phyloP scores from a whole-genome alignment of 495 filamentous ascomycete genomes.

The Tetracladium marchalianum region DNA sequence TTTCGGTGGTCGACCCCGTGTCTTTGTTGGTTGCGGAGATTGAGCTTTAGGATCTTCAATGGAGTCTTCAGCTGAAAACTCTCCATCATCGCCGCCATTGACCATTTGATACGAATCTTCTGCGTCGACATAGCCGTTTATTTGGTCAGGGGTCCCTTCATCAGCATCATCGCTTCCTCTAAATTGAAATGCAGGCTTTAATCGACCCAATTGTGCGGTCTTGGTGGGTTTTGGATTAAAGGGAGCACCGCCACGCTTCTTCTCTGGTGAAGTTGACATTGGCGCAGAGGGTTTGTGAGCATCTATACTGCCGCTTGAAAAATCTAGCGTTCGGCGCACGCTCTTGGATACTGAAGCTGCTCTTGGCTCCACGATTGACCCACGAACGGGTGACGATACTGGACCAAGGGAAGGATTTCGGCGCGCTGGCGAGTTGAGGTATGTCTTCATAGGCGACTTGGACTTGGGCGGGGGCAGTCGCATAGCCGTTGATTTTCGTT shows the following conservation, averaged over 20 bases:
- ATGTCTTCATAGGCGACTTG: constrained; percentile 24
- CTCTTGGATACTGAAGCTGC: constrained; percentile 2
- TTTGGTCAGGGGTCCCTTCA: no score
- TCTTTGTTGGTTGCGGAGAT: constrained; percentile 25
- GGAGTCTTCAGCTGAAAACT: constrained; percentile 5
- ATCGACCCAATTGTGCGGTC: not conserved
- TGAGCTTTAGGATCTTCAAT: no score
- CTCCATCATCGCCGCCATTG: constrained; percentile 12
- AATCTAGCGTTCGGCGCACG: constrained; percentile 16
- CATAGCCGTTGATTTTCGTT: constrained; percentile 14
- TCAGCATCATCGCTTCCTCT: no score
- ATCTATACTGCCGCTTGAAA: constrained; percentile 8
- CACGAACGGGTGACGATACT: constrained; percentile 15
- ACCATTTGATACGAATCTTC: constrained; percentile 15
- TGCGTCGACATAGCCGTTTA: not conserved
- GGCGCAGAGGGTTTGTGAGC: not conserved
- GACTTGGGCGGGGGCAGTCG: constrained; percentile 27
- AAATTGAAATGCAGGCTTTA: not conserved
- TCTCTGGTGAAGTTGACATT: not conserved
- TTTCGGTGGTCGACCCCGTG: constrained; percentile 26
- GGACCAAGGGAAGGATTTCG: constrained; percentile 19
- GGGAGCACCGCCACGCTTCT: not conserved
- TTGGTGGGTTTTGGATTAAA: not conserved
- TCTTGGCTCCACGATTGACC: constrained; percentile 11
- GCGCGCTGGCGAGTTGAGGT: constrained; percentile 19